Percentiles rank a stretch among this genome's conserved stretches.
Conservation (phyloP, 148 eudicot genomes). For the Cornus suecica region DNA sequence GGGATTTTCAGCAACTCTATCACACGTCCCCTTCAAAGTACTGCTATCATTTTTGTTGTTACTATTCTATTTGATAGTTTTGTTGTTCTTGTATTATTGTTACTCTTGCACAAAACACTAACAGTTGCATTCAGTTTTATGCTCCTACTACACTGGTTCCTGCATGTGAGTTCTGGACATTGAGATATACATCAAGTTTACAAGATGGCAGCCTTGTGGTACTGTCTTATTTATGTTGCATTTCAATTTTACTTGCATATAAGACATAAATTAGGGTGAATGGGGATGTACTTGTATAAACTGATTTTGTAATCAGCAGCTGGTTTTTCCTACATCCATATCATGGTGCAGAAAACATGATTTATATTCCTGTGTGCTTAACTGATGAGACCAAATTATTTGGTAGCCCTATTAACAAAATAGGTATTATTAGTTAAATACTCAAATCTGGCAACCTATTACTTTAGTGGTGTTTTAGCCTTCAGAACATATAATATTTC, state of each 20-base stretch:
- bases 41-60: neutral
- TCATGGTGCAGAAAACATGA: neutral
- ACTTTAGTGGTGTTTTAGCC: neutral
- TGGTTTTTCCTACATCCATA: neutral
- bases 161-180: conserved; percentile 10
- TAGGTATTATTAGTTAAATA: neutral
- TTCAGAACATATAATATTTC: neutral
- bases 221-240: neutral
- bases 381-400: neutral
- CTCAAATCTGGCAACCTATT: neutral
- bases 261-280: neutral
- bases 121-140: conserved; percentile 3
- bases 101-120: neutral
- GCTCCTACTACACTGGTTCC: conserved; percentile 4
- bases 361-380: neutral
- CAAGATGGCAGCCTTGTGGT: conserved; percentile 15
- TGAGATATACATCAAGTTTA: conserved; percentile 11
- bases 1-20: neutral
- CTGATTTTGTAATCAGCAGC: neutral
- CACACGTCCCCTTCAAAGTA: neutral
- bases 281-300: neutral
- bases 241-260: neutral
- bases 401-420: neutral
- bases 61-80: no score
- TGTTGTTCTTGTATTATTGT: neutral